phyloP scores from a whole-genome alignment of 2,329 filamentous ascomycete genomes.

The Exophiala mesophila region DNA sequence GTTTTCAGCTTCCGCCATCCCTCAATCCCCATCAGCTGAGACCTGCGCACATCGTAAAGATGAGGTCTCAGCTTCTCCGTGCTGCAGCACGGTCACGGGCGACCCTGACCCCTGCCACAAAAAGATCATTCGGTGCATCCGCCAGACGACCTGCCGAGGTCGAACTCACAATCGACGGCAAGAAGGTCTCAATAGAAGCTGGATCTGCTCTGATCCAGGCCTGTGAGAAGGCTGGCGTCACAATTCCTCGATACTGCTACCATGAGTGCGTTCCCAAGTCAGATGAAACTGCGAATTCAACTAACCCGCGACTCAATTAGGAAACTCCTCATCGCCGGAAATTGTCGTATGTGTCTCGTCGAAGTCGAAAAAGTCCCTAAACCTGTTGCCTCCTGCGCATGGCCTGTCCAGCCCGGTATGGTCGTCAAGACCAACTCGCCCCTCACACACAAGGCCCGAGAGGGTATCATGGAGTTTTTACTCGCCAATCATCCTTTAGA shows the following conservation, averaged over 20 bases:
- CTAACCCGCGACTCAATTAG: slow-evolving; percentile 40
- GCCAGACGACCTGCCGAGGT: slow-evolving; percentile 79
- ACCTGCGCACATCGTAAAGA: slow-evolving; percentile 38
- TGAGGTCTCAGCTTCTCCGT: slow-evolving; percentile 62
- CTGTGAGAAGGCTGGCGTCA: slow-evolving; percentile 93
- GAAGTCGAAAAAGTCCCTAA: slow-evolving; percentile 96
- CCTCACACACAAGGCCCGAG: slow-evolving; percentile 91
- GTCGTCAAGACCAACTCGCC: slow-evolving; percentile 98
- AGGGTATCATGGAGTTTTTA: slow-evolving; percentile 98
- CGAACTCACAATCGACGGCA: slow-evolving; percentile 96
- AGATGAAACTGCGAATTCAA: slow-evolving; percentile 12
- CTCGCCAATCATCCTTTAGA: slow-evolving; percentile 94
- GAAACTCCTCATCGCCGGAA: slow-evolving; percentile 98
- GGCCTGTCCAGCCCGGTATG: slow-evolving; percentile 98
- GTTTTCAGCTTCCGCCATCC: slow-evolving; percentile 12
- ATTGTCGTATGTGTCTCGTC: slow-evolving; percentile 99
- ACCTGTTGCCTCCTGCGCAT: slow-evolving; percentile 95
- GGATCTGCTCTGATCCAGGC: slow-evolving; percentile 97
- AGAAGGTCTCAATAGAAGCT: slow-evolving; percentile 97
- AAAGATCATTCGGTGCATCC: slow-evolving; percentile 78
- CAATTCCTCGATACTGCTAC: slow-evolving; percentile 95
- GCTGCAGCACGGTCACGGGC: slow-evolving; percentile 52
- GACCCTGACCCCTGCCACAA: slow-evolving; percentile 51
- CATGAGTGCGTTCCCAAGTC: slow-evolving; percentile 67
- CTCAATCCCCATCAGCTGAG: slow-evolving; percentile 21